Conservation (phyloP, 768 basidiomycete genomes). For the Rubroboletus satanas region DNA sequence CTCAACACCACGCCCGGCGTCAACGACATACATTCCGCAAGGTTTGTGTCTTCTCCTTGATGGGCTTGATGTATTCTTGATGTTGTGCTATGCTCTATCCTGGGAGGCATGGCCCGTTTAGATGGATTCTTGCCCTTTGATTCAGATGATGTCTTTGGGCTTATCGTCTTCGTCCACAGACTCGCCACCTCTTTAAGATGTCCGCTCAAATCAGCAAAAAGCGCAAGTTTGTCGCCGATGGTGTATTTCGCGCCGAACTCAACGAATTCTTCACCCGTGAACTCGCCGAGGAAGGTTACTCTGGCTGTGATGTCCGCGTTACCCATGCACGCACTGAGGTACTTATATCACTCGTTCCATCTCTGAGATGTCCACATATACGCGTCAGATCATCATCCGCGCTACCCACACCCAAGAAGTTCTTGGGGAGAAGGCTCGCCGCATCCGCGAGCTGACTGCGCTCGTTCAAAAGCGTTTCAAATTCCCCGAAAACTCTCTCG, state of each 20-base stretch:
- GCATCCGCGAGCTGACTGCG: slow-evolving; percentile 96
- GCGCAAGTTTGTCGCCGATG: slow-evolving; percentile 97
- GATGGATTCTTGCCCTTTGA: slow-evolving; percentile 19
- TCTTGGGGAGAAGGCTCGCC: slow-evolving; percentile 97
- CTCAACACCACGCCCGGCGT: slow-evolving; percentile 17
- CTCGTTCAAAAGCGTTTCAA: slow-evolving; percentile 99
- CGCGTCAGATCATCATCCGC: slow-evolving; percentile 89
- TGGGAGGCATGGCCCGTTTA: neutral
- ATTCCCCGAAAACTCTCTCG: slow-evolving; percentile 98
- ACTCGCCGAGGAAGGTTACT: slow-evolving; percentile 99
- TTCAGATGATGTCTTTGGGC: slow-evolving; percentile 19
- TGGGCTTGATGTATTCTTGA: neutral
- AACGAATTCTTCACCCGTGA: slow-evolving; percentile 99
- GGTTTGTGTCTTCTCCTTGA: slow-evolving; percentile 18
- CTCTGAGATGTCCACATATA: neutral
- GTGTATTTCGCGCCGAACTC: slow-evolving; percentile 98
- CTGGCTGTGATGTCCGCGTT: slow-evolving; percentile 99
- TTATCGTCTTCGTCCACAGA: slow-evolving; percentile 21
- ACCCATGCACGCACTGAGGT: slow-evolving; percentile 99
- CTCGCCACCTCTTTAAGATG: slow-evolving; percentile 47
- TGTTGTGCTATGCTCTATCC: neutral
- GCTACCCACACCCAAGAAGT: slow-evolving; percentile 99
- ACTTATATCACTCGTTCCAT: slow-evolving; percentile 7
- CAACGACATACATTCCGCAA: slow-evolving; percentile 19
- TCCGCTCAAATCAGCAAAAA: slow-evolving; percentile 92